A percentile compares a stretch with the other conserved stretches of the same genome.
phyloP scores from a whole-genome alignment of 2,329 filamentous ascomycete species.

The Botrytis porri region DNA sequence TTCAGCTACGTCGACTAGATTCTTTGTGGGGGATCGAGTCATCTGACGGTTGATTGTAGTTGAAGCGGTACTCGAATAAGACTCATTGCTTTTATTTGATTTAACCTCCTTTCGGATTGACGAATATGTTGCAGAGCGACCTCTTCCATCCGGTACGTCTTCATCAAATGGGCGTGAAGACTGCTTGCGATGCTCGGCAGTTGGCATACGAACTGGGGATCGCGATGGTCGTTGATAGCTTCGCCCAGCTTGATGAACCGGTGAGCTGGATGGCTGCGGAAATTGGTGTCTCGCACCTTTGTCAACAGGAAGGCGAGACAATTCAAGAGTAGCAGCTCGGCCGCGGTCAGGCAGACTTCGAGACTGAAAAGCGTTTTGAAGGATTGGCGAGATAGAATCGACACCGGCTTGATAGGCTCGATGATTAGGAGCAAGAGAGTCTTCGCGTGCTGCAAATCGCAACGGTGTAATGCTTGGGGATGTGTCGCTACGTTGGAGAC shows the following conservation, averaged over 20 bases:
- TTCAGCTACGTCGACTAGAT: constrained; percentile 24
- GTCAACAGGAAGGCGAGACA: not conserved
- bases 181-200: not conserved
- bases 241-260: not conserved
- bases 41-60: constrained; percentile 19
- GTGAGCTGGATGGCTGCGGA: constrained; percentile 5
- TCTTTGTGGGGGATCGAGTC: constrained; percentile 26
- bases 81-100: constrained; percentile 5
- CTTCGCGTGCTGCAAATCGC: not conserved
- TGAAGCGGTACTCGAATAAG: constrained; percentile 3
- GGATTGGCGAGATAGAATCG: constrained; percentile 11
- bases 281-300: not conserved
- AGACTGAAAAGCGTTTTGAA: not conserved
- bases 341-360: not conserved
- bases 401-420: not conserved
- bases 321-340: constrained; percentile 5
- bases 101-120: not conserved
- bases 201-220: constrained; percentile 3
- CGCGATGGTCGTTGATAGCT: not conserved
- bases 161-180: constrained; percentile 1
- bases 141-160: not conserved
- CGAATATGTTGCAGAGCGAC: not conserved
- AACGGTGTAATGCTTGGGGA: constrained; percentile 23
- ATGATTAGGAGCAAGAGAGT: not conserved
- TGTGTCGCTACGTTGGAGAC: constrained; percentile 24